Evolutionary conservation across 2,329 filamentous ascomycete genomes (phyloP).

Genomic region (Botryotinia globosa): DNA sequence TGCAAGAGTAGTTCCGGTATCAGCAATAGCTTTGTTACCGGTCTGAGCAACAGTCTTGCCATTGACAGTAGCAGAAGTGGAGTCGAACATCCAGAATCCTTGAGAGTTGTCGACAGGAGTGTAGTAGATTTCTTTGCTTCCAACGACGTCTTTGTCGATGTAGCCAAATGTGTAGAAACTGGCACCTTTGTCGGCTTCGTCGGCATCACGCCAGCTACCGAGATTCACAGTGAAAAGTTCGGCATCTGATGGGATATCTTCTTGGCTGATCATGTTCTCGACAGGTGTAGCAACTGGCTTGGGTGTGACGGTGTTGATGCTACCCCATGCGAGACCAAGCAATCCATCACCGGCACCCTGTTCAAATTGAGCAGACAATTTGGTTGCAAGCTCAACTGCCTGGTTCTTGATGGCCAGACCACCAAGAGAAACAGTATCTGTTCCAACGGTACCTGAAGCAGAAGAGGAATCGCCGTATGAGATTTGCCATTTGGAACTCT

Average conservation of each 20-base stretch:
- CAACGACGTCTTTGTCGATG: conserved; percentile 62
- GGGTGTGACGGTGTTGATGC: conserved; percentile 61
- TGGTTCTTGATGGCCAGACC: conserved; percentile 60
- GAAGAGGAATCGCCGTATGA: conserved; percentile 66
- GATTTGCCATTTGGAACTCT: conserved; percentile 59
- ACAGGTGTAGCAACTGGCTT: conserved; percentile 58
- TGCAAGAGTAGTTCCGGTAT: conserved; percentile 68
- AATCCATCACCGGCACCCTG: conserved; percentile 59
- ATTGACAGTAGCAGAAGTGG: conserved; percentile 55
- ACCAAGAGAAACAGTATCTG: conserved; percentile 60
- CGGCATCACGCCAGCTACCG: conserved; percentile 51
- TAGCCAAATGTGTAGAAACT: conserved; percentile 74
- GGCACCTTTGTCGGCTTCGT: conserved; percentile 41
- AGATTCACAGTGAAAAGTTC: conserved; percentile 60
- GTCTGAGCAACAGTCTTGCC: conserved; percentile 49
- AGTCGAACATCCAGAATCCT: conserved; percentile 68
- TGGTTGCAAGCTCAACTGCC: conserved; percentile 61
- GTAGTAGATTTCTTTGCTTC: conserved; percentile 55
- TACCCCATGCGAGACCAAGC: conserved; percentile 62
- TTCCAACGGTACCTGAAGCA: conserved; percentile 63
- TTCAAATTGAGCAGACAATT: conserved; percentile 57
- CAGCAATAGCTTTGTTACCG: conserved; percentile 65
- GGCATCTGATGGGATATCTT: conserved; percentile 48
- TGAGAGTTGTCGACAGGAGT: conserved; percentile 59
- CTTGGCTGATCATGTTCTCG: conserved; percentile 64